Evolutionary conservation across 2,329 filamentous ascomycete genomes (phyloP).

Genomic region (Aspergillus pseudotamarii): DNA sequence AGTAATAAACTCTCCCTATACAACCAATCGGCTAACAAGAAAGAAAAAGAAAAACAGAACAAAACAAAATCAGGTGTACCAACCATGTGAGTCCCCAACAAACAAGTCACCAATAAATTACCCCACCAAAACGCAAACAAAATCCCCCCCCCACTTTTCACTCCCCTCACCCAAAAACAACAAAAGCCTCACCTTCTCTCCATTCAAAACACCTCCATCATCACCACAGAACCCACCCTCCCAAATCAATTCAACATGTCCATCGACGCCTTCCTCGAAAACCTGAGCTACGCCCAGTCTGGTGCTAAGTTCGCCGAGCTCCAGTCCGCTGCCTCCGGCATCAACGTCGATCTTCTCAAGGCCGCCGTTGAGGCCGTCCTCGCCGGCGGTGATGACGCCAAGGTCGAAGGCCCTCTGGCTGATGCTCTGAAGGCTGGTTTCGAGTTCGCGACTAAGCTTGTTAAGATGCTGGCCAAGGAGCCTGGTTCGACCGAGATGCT

Average conservation of each 20-base stretch:
- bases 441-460: conserved; percentile 34
- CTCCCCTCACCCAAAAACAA: background rate
- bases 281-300: conserved; percentile 30
- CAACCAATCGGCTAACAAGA: background rate
- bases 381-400: conserved; percentile 19
- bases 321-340: conserved; percentile 27
- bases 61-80: background rate
- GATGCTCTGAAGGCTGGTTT: conserved; percentile 32
- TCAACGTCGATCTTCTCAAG: conserved; percentile 30
- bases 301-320: conserved; percentile 33
- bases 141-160: background rate
- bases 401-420: conserved; percentile 21
- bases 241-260: conserved; percentile 26
- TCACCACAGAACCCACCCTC: background rate
- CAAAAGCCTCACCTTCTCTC: background rate
- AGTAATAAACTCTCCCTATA: background rate
- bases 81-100: background rate
- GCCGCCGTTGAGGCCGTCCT: conserved; percentile 29
- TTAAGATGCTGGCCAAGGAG: conserved; percentile 35
- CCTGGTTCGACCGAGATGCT: conserved; percentile 30
- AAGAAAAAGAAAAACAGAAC: background rate
- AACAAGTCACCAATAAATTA: conserved; percentile 1
- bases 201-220: background rate
- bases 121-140: conserved; percentile 1
- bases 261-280: conserved; percentile 29